These are phyloP conservation scores for Cudoniella acicularis DNA, from an alignment of 495 filamentous ascomycete genomes.

Conservation along the genomic window DNA sequence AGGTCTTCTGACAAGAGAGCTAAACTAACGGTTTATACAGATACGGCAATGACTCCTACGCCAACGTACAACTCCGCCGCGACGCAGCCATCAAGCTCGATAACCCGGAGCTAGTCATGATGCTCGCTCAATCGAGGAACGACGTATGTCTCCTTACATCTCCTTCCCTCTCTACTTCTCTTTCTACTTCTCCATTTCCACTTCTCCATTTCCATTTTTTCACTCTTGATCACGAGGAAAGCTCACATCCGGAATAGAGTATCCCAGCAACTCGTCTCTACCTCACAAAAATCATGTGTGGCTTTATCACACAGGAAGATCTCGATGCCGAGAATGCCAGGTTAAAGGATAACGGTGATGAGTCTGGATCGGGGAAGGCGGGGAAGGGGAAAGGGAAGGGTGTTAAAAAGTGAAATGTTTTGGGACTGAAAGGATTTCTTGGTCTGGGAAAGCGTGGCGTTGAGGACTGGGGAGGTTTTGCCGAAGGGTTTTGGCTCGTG, in stretches of 20 bases:
- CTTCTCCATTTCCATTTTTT: neutral
- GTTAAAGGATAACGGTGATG: too few relatives aligned
- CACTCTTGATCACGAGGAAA: too few relatives aligned
- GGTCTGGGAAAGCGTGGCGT: too few relatives aligned
- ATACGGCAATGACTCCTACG: conserved; percentile 17
- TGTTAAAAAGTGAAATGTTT: neutral
- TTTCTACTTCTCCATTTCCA: neutral
- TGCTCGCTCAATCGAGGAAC: conserved; percentile 43
- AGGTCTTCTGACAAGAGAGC: too few relatives aligned
- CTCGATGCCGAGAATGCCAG: conserved; percentile 6
- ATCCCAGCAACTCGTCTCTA: conserved; percentile 44
- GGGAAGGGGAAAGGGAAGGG: neutral
- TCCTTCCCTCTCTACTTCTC: conserved; percentile 5
- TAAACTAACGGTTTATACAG: too few relatives aligned
- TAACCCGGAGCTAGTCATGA: conserved; percentile 49
- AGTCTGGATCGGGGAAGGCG: neutral
- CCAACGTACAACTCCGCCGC: conserved; percentile 31
- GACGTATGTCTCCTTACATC: conserved; percentile 32
- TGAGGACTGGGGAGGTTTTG: too few relatives aligned
- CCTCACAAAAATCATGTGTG: conserved; percentile 47
- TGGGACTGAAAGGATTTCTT: too few relatives aligned
- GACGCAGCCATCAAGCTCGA: conserved; percentile 43
- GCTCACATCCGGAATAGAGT: conserved; percentile 30
- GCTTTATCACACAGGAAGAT: conserved; percentile 32
- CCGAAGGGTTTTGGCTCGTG: too few relatives aligned